Conservation (phyloP, 495 filamentous ascomycete species). For the Talaromyces liani region DNA sequence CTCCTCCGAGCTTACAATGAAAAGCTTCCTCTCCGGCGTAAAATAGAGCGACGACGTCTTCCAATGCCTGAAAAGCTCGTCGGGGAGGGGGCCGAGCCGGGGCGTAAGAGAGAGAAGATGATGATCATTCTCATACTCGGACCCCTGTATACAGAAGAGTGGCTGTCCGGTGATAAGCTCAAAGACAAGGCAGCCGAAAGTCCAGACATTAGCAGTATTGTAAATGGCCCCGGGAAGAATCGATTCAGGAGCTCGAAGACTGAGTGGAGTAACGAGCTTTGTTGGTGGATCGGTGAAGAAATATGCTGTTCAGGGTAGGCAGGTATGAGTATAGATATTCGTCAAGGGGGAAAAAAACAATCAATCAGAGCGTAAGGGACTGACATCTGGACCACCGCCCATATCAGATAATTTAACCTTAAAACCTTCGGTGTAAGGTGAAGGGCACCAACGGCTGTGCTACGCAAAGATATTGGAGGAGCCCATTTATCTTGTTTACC, state of each 20-base stretch:
- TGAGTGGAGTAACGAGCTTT: slow-evolving; percentile 22
- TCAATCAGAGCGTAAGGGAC: too few relatives aligned
- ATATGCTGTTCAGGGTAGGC: slow-evolving; percentile 20
- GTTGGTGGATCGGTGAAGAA: slow-evolving; percentile 20
- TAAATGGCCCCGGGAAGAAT: slow-evolving; percentile 20
- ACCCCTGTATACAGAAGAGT: slow-evolving; percentile 20
- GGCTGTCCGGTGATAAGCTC: slow-evolving; percentile 26
- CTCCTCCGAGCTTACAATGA: slow-evolving; percentile 4
- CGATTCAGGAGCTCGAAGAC: slow-evolving; percentile 27
- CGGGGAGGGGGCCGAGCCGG: slow-evolving; percentile 17
- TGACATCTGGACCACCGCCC: too few relatives aligned
- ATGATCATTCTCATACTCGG: slow-evolving; percentile 15
- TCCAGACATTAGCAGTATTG: slow-evolving; percentile 31
- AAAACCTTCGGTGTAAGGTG: too few relatives aligned
- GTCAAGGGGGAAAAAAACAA: not conserved
- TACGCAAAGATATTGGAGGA: too few relatives aligned
- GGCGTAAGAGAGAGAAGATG: slow-evolving; percentile 18
- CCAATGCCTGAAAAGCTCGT: slow-evolving; percentile 19
- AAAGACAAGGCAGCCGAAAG: slow-evolving; percentile 31
- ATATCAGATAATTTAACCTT: too few relatives aligned
- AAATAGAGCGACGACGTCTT: slow-evolving; percentile 23
- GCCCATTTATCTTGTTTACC: too few relatives aligned
- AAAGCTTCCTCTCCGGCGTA: slow-evolving; percentile 22
- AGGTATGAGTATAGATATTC: slow-evolving; percentile 6
- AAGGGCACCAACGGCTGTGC: too few relatives aligned